Conservation (phyloP, 169 alveolate genomes). For the Babesia gibsoni region DNA sequence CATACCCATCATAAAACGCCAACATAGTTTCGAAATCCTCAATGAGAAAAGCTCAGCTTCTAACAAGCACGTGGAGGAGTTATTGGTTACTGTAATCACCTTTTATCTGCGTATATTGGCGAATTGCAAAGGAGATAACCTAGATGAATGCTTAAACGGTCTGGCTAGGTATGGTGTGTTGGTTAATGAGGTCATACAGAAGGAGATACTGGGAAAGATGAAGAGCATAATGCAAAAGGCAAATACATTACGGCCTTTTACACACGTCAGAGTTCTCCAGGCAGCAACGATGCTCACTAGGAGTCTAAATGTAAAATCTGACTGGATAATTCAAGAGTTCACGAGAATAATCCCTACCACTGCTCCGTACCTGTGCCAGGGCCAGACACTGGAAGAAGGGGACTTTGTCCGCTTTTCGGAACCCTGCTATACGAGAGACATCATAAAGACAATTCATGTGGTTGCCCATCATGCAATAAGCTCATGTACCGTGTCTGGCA, state of each 20-base stretch:
- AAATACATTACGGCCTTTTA: constrained; percentile 9
- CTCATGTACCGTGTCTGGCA: constrained; percentile 11
- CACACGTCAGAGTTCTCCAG: constrained; percentile 24
- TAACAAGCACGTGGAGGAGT: constrained; percentile 37
- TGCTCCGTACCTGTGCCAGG: constrained; percentile 51
- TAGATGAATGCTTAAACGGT: constrained; percentile 37
- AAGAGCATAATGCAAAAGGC: constrained; percentile 13
- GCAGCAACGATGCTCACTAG: constrained; percentile 24
- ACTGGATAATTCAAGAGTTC: constrained; percentile 52
- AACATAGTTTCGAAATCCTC: constrained; percentile 24
- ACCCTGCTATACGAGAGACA: constrained; percentile 34
- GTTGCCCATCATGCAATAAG: constrained; percentile 6
- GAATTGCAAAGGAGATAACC: constrained; percentile 24
- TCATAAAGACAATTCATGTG: constrained; percentile 28
- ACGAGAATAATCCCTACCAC: constrained; percentile 26
- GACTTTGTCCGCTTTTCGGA: constrained; percentile 7
- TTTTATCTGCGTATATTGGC: constrained; percentile 37
- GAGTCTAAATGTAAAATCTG: constrained; percentile 17
- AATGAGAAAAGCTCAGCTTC: constrained; percentile 4
- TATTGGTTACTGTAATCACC: constrained; percentile 17
- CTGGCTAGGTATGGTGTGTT: constrained; percentile 31
- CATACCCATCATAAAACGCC: constrained; percentile 40
- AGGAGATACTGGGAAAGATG: constrained; percentile 46
- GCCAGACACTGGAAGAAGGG: constrained; percentile 20
- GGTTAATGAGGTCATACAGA: constrained; percentile 34